A percentile compares a stretch with the other conserved stretches of the same genome.
phyloP scores from a whole-genome alignment of 495 filamentous ascomycete genomes.

The Aspergillus diversus region DNA sequence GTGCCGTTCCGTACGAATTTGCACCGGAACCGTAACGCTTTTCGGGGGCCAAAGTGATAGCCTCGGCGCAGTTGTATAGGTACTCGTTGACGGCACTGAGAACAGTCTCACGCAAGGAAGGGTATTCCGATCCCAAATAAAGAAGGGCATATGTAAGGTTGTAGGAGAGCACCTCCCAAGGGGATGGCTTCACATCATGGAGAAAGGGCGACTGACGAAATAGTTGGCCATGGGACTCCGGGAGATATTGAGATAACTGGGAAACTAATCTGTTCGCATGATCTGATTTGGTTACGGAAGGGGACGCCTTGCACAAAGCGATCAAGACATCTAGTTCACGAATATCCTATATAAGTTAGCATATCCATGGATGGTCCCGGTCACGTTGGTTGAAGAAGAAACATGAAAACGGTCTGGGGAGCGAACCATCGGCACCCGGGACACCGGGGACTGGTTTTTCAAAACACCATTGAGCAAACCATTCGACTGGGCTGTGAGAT shows the following conservation, averaged over 20 bases:
- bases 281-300: slow-evolving; percentile 64
- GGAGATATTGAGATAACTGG: slow-evolving; percentile 79
- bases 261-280: slow-evolving; percentile 72
- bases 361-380: neutral
- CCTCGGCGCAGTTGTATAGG: slow-evolving; percentile 64
- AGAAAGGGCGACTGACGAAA: slow-evolving; percentile 83
- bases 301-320: slow-evolving; percentile 85
- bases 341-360: slow-evolving; percentile 54
- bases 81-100: slow-evolving; percentile 66
- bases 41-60: slow-evolving; percentile 45
- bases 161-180: slow-evolving; percentile 84
- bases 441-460: slow-evolving; percentile 44
- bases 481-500: slow-evolving; percentile 31
- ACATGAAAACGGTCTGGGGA: slow-evolving; percentile 2
- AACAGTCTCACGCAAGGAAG: slow-evolving; percentile 62
- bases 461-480: slow-evolving; percentile 43
- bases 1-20: slow-evolving; percentile 53
- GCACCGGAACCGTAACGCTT: slow-evolving; percentile 46
- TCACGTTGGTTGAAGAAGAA: neutral
- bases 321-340: slow-evolving; percentile 89
- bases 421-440: slow-evolving; percentile 57
- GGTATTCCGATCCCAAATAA: slow-evolving; percentile 70
- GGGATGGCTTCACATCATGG: slow-evolving; percentile 79
- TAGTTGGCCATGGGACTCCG: slow-evolving; percentile 76
- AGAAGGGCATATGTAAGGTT: slow-evolving; percentile 79